Percentiles rank a stretch among this genome's conserved stretches.
These are phyloP conservation scores for Pyrenochaeta sp. DNA, from an alignment of 2,329 filamentous ascomycete species.

Conservation along the genomic window DNA sequence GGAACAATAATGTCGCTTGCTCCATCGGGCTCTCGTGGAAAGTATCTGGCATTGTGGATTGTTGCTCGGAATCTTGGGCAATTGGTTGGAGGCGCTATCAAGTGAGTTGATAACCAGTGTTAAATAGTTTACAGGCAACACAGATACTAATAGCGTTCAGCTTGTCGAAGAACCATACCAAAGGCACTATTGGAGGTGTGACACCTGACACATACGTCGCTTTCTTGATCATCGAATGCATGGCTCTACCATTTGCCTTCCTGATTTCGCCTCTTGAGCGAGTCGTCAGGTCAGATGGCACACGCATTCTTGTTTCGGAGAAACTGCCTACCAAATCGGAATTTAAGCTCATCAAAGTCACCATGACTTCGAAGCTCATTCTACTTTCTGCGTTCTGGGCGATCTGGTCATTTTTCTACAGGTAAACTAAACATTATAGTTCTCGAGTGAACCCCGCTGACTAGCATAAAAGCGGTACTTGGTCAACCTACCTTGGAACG, in stretches of 20 bases:
- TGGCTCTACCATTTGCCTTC: slow-evolving; percentile 58
- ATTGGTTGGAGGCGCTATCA: slow-evolving; percentile 57
- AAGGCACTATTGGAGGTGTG: slow-evolving; percentile 47
- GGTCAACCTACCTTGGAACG: slow-evolving; percentile 56
- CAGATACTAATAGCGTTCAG: slow-evolving; percentile 10
- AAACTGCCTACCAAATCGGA: slow-evolving; percentile 51
- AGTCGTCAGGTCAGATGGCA: slow-evolving; percentile 58
- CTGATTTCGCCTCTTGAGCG: slow-evolving; percentile 57
- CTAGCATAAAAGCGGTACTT: slow-evolving; percentile 48
- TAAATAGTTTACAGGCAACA: background rate
- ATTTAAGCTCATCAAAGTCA: slow-evolving; percentile 52
- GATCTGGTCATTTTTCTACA: slow-evolving; percentile 59
- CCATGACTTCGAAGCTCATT: slow-evolving; percentile 49
- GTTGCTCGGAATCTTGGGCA: slow-evolving; percentile 59
- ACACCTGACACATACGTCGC: slow-evolving; percentile 58
- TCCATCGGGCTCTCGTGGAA: slow-evolving; percentile 57
- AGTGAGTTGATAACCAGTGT: slow-evolving; percentile 17
- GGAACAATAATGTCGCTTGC: slow-evolving; percentile 60
- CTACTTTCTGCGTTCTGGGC: slow-evolving; percentile 54
- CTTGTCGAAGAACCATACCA: slow-evolving; percentile 37
- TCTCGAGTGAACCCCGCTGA: background rate
- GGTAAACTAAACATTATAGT: slow-evolving; percentile 9
- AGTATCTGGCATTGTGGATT: slow-evolving; percentile 60
- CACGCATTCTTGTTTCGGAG: slow-evolving; percentile 54
- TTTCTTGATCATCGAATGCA: slow-evolving; percentile 58